Evolutionary conservation across 805 yeast species (phyloP).

Genomic region (Kuraishia cidri): DNA sequence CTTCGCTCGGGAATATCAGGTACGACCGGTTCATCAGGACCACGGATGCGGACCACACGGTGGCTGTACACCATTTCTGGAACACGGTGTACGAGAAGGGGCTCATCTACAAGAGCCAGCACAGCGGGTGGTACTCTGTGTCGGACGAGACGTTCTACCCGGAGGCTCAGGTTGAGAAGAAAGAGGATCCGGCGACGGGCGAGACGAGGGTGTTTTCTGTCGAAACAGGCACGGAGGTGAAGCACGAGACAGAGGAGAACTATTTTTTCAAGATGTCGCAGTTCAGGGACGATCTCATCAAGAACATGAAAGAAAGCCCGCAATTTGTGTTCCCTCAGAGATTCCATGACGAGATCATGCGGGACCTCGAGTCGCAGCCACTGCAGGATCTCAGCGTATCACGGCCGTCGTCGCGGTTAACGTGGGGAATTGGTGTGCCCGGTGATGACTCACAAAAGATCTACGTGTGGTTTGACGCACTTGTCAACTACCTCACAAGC

Average conservation of each 20-base stretch:
- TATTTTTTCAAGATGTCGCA: slow-evolving; percentile 72
- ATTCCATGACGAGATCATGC: slow-evolving; percentile 43
- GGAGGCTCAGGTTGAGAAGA: slow-evolving; percentile 53
- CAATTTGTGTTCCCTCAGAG: slow-evolving; percentile 58
- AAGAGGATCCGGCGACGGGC: slow-evolving; percentile 21
- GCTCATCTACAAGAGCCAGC: slow-evolving; percentile 72
- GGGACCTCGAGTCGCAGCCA: slow-evolving; percentile 39
- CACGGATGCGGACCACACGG: slow-evolving; percentile 73
- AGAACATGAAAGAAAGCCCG: slow-evolving; percentile 37
- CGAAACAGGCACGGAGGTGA: slow-evolving; percentile 73
- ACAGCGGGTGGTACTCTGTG: slow-evolving; percentile 90
- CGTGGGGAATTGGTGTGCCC: slow-evolving; percentile 93
- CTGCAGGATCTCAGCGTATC: slow-evolving; percentile 78
- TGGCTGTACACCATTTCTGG: slow-evolving; percentile 69
- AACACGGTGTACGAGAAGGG: slow-evolving; percentile 45
- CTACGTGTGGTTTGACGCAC: slow-evolving; percentile 97
- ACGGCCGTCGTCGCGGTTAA: slow-evolving; percentile 65
- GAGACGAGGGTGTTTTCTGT: slow-evolving; percentile 31
- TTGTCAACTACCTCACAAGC: slow-evolving; percentile 75
- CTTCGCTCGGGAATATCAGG: slow-evolving; percentile 43
- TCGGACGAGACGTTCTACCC: slow-evolving; percentile 95
- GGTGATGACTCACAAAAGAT: slow-evolving; percentile 67
- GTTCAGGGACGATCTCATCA: slow-evolving; percentile 48
- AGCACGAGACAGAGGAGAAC: slow-evolving; percentile 70
- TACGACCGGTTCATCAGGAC: slow-evolving; percentile 83